Base-by-base conservation (phyloP, 2,329 filamentous ascomycete species). In the Cytospora schulzeri region DNA sequence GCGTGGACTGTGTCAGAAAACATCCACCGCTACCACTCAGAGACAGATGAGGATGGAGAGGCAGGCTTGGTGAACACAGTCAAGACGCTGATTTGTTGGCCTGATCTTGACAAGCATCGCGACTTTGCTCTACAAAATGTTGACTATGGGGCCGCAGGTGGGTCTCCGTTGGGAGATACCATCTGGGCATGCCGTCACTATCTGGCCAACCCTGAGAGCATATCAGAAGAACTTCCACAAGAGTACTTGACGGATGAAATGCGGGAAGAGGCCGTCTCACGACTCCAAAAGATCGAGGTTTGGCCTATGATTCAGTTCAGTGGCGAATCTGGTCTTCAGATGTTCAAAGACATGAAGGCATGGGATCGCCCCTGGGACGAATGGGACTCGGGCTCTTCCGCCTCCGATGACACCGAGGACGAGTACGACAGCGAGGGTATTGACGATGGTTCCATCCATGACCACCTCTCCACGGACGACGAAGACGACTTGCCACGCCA, bases 361-460 rank as follows among this genome's bases (percentile, higher is more conserved):
- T 60, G 56, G 57, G n/a, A 54, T 6, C 24, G 38, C 8, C 24
- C 41, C 14, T 57, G 45, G 50, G 48, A 62, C 31, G 55, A 60
- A 29, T 64, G 64, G 0, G 65, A 68, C 0, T 63, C 65, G 0
- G 69, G 72, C 0, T 62, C 62, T 1, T 68, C 69, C 0, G 51
- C 62, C 1, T 69, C 72, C 17, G 55, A 68, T 2, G 69, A 76
- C 22, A 68, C 71, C 22, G 54, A 69, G 6, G 70, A 77, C 33
- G 71, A 75, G 53, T 79, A 79, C 19, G 78, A 79, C 48, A 77
- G 76, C 52, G 76, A 77, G 0, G 76, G 76, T 0, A 78, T 79
- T 8, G 76, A 79, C 45, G 76, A 79, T 55, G 70, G 62, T 1
- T 71, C 71, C 11, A 71, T 77, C 15, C 72, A 76, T 19, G 63